phyloP scores from a whole-genome alignment of 2,329 filamentous ascomycete genomes.

The Fusarium coffeatum region DNA sequence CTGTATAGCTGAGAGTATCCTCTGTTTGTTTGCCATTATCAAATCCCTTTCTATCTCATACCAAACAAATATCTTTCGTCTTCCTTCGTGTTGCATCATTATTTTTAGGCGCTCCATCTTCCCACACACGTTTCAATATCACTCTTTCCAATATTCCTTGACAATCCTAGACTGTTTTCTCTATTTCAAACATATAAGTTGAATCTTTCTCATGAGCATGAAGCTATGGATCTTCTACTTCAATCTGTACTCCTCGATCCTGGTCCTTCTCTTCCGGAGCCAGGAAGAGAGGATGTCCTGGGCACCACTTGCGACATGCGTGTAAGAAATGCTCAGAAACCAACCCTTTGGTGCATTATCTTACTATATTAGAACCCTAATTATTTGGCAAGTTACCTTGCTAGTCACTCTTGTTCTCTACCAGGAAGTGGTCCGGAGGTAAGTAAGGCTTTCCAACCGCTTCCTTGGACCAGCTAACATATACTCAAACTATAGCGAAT shows the following conservation, averaged over 20 bases:
- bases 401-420: background rate
- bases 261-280: constrained; percentile 8
- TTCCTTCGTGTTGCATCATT: background rate
- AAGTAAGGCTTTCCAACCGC: background rate
- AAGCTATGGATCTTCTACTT: background rate
- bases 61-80: background rate
- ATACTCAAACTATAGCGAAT: background rate
- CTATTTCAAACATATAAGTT: background rate
- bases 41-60: background rate
- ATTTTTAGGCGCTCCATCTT: background rate
- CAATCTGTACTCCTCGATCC: constrained; percentile 1
- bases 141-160: background rate
- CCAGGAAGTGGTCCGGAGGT: background rate
- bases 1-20: background rate
- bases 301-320: background rate
- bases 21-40: background rate
- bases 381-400: background rate
- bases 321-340: background rate
- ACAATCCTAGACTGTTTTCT: background rate
- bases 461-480: background rate
- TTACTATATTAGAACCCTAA: background rate
- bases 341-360: background rate
- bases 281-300: constrained; percentile 3
- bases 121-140: background rate
- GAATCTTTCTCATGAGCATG: background rate